Base-by-base conservation (phyloP, 169 alveolate species). In the Fabrea salina region DNA sequence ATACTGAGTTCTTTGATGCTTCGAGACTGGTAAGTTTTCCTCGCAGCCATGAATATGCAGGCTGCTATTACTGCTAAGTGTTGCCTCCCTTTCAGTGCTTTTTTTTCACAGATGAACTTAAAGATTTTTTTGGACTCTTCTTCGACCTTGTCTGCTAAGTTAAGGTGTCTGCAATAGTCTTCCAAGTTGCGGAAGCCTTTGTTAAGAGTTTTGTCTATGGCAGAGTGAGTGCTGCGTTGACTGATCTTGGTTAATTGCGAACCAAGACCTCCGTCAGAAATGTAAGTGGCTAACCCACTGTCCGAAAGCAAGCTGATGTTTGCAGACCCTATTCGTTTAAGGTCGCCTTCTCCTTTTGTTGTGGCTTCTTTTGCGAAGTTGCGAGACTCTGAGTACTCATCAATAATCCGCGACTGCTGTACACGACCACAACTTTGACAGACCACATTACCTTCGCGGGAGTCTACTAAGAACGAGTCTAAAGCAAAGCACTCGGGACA, bases 341-440 rank as follows among this genome's bases (percentile, higher is more conserved):
- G 22, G 25, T 67, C 56, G 40, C 44, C 78, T n/a, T 41, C 61
- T 11, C 78, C 78, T n/a, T 19, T 8, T 43, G 78, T 16, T 7
- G 50, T 67, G 32, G 61, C 32, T 11, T 67, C 59, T 43, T 67
- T 67, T 11, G 56, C 61, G 37, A 67, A 67, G 13, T 44, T 67
- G 13, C 78, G 13, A 8, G 50, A n/a, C 44, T 67, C 78, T 11
- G 25, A 3, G 30, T 56, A n/a, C 11, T 67, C 78, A 4, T 67
- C 78, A 32, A 67, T 67, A 37, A 67, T 37, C 7, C 59, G 30
- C 27, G 13, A 11, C 41, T 19, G 32, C 30, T 37, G 32, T n/a
- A 67, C 78, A 22, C 11, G 2, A 13, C 78, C 78, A 44, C 78
- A 67, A 40, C 13, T 11, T 11, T n/a, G 56, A 67, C 78, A 67